Evolutionary conservation across 2,329 filamentous ascomycete species (phyloP), one percentile per base, ranked within the genome.

Genomic region (Penicillium sp.): DNA sequence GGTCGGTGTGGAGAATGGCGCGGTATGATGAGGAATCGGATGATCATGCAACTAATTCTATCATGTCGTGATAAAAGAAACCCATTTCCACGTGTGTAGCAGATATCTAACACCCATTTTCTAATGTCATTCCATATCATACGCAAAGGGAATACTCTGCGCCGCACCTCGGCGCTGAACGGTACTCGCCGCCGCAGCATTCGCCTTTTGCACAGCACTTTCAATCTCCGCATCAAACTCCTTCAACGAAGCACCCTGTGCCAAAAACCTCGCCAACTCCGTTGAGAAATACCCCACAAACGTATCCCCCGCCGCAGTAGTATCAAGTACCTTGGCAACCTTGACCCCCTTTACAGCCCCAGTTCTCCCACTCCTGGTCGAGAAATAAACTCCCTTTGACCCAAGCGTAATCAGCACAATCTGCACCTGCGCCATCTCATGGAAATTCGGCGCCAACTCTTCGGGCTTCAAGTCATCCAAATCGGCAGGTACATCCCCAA

Each of bases 221-320:
- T 60, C 48, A 39, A 63, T 54, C 15, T 56, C 45, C 4, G 41
- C 46, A 47, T 63, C 57, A 15, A 63, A 63, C 2, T 34, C 49
- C 9, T 51, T 55, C 29, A 62, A 23, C 1, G 33, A 31, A 2
- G 43, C 42, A 4, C 57, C 59, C 1, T 47, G 57, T 4, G 57
- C 57, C 6, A 62, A 15, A 31, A 63, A 60, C 2, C 59, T 55
- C 18, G 57, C 55, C 12, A 63, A 38, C 8, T 53, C 50, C n/a
- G 49, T 51, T 4, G 59, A 57, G 15, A 63, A 63, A 18, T 62
- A 63, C 18, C 60, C 60, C 3, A 63, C 60, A 28, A 63, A 63
- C 0, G 60, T 63, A 45, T 63, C 60, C 0, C 60, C 60, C 0
- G 60, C 60, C 9, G 60, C 60, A 29, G 60, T 63, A 7, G 60